Evolutionary conservation across 2,329 filamentous ascomycete species (phyloP), one percentile per base, ranked within the genome.

Genomic region (Furcasterigmium sp.): DNA sequence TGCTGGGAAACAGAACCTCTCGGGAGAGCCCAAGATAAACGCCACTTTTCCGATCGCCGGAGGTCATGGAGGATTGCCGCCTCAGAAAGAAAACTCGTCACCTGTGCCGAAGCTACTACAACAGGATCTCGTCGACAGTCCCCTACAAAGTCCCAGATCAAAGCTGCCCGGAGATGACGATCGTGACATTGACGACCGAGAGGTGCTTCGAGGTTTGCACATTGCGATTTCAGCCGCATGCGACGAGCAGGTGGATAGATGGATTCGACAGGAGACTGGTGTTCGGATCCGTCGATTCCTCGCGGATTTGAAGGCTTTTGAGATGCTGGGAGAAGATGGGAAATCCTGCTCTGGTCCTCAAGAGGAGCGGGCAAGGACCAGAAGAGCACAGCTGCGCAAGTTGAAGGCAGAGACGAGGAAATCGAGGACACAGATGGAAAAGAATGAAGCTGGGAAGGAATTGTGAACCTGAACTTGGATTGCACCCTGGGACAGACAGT

Each of bases 151-250:
- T 26, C 23, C 11, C n/a, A 18, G 32, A 9, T 35, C 32, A 18
- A 18, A 35, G 15, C 18, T 19, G 56, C 58, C 48, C 15, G 61
- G 63, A 21, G 51, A 59, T n/a, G 60, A 65, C 8, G 64, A 70
- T 43, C 50, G 51, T 11, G 54, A 63, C 28, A 68, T 77, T 23
- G 59, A 58, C 19, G 70, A 80, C 52, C 64, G 67, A 37, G 73
- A 78, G 52, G 70, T 81, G 3, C 65, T 80, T 39, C 65, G 69
- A 40, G 78, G 77, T 0, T 59, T 82, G 10, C 72, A 75, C 46
- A 68, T 80, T 30, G 76, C 75, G 5, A 69, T 74, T 23, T 72
- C 72, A 5, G 78, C 77, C 10, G 76, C 76, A 5, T 78, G 75
- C 39, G 71, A 80, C 43, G 69, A 75, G 43, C 60, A 69, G 28